phyloP scores from a whole-genome alignment of 2,329 filamentous ascomycete species.

The Beauveria varroae region DNA sequence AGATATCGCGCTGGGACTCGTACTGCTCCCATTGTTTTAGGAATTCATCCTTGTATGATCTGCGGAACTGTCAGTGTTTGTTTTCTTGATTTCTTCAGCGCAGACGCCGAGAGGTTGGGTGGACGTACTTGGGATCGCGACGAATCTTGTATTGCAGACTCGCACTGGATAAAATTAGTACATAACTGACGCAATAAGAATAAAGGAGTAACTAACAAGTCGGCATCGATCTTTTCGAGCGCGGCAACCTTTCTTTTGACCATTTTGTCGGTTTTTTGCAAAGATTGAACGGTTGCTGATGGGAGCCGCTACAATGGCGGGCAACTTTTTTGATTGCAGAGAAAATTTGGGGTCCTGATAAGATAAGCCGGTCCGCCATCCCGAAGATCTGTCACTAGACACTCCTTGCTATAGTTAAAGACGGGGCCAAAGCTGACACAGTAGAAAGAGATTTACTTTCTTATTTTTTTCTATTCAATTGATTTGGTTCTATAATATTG shows the following conservation, averaged over 20 bases:
- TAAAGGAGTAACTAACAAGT: conserved; percentile 50
- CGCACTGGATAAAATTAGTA: conserved; percentile 45
- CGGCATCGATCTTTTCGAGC: conserved; percentile 90
- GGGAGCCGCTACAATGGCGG: conserved; percentile 1
- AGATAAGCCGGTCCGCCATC: no score
- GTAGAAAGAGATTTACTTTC: no score
- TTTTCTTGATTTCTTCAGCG: neutral
- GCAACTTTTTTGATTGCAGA: conserved; percentile 1
- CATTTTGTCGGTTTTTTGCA: conserved; percentile 38
- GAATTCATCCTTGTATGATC: conserved; percentile 87
- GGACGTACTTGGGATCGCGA: conserved; percentile 65
- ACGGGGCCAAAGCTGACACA: no score
- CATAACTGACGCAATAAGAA: neutral
- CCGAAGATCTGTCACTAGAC: no score
- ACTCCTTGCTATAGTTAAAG: no score
- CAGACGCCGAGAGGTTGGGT: neutral
- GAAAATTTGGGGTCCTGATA: conserved; percentile 11
- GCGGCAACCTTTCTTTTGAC: conserved; percentile 85
- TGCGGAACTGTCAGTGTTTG: conserved; percentile 23
- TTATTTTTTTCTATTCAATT: no score
- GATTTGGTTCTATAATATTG: no score
- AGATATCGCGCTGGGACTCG: conserved; percentile 83
- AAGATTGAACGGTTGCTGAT: neutral
- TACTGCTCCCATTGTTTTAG: conserved; percentile 85
- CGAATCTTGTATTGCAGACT: conserved; percentile 89